A percentile compares a stretch with the other conserved stretches of the same genome.
These are phyloP conservation scores for Talaromyces sp. DNA, from an alignment of 2,329 filamentous ascomycete species.

Conservation along the genomic window DNA sequence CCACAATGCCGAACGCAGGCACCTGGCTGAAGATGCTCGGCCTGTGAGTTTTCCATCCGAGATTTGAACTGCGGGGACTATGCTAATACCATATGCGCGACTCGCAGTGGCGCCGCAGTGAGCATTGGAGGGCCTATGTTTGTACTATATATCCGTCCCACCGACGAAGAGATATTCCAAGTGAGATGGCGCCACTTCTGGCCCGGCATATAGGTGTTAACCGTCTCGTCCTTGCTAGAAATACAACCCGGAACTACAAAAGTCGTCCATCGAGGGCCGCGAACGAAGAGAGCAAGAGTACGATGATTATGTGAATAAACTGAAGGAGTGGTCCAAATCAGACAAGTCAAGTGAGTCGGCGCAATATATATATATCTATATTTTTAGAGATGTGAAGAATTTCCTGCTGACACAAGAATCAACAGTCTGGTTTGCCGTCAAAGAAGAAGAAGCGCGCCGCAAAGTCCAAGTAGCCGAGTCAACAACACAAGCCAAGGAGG, in stretches of 20 bases:
- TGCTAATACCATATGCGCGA: constrained; percentile 1
- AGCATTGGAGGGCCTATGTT: constrained; percentile 82
- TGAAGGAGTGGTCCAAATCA: constrained; percentile 87
- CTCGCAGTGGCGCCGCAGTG: constrained; percentile 61
- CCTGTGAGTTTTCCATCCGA: constrained; percentile 50
- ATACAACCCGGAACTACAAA: constrained; percentile 94
- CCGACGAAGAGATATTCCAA: constrained; percentile 85
- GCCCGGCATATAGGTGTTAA: not conserved
- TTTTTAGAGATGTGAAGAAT: not conserved
- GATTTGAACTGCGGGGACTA: not conserved
- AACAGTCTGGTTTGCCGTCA: constrained; percentile 37
- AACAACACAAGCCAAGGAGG: constrained; percentile 25
- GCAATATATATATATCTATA: too few species aligned
- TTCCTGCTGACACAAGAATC: not conserved
- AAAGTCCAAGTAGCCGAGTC: constrained; percentile 21
- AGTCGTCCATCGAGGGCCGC: constrained; percentile 75
- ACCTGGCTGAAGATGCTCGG: constrained; percentile 64
- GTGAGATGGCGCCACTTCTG: constrained; percentile 27
- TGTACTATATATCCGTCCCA: constrained; percentile 67
- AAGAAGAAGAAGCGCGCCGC: constrained; percentile 31
- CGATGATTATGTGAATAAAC: constrained; percentile 73
- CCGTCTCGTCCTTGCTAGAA: constrained; percentile 42
- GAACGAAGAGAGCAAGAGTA: constrained; percentile 77
- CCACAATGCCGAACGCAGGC: constrained; percentile 41
- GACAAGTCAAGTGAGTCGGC: constrained; percentile 72